Percentiles rank a stretch among this genome's conserved stretches.
Conservation (phyloP, 805 yeast species). For the Lachancea sp. region DNA sequence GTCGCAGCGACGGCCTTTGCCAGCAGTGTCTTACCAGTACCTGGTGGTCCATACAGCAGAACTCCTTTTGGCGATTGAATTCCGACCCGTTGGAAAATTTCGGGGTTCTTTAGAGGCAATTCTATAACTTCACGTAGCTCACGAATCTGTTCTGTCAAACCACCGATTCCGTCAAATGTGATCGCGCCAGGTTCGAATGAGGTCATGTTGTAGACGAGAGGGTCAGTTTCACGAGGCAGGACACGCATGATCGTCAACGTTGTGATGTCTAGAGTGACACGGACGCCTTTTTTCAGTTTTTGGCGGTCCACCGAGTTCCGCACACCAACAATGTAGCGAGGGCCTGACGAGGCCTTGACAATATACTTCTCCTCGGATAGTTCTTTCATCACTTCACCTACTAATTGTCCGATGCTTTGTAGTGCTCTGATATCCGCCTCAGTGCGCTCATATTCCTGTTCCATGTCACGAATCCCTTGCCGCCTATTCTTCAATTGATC, state of each 20-base stretch:
- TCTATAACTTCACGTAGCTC: constrained; percentile 97
- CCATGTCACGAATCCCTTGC: constrained; percentile 73
- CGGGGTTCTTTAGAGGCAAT: constrained; percentile 94
- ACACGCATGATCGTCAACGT: constrained; percentile 96
- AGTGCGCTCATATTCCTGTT: constrained; percentile 80
- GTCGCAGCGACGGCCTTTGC: constrained; percentile 99
- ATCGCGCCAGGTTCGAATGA: constrained; percentile 97
- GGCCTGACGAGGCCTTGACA: constrained; percentile 95
- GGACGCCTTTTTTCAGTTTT: constrained; percentile 80
- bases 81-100: constrained; percentile 89
- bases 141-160: constrained; percentile 89
- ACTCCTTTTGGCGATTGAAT: constrained; percentile 99
- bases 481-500: constrained; percentile 81
- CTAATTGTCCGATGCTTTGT: constrained; percentile 94
- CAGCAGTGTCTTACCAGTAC: constrained; percentile 92
- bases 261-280: constrained; percentile 96
- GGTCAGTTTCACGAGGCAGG: constrained; percentile 96
- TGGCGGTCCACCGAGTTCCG: constrained; percentile 85
- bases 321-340: constrained; percentile 95
- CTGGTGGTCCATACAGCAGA: constrained; percentile 94
- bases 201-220: constrained; percentile 96
- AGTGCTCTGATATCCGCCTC: constrained; percentile 96
- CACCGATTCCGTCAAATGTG: constrained; percentile 93
- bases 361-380: constrained; percentile 90
- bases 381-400: constrained; percentile 95